Evolutionary conservation across 1,139 yeast genomes (phyloP).

Genomic region (Candida sanyaensis): DNA sequence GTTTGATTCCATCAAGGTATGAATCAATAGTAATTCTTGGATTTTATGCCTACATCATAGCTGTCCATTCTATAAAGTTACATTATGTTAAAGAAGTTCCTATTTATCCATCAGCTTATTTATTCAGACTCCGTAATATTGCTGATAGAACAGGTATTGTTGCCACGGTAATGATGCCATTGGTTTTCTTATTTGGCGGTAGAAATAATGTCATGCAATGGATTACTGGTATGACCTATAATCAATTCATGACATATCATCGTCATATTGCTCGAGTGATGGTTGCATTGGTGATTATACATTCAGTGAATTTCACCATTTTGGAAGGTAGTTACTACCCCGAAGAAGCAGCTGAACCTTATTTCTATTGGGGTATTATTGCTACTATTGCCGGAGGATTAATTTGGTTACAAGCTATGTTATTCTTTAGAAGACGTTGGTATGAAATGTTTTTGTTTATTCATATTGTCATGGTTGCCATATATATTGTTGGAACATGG

Average conservation of each 20-base stretch:
- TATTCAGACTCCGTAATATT: conserved; percentile 25
- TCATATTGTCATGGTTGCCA: conserved; percentile 42
- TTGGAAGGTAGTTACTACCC: conserved; percentile 11
- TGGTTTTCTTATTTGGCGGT: conserved; percentile 42
- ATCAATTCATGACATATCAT: conserved; percentile 38
- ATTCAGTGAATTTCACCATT: conserved; percentile 41
- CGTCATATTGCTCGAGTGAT: conserved; percentile 40
- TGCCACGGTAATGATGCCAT: conserved; percentile 32
- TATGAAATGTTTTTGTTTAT: conserved; percentile 44
- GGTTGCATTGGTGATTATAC: conserved; percentile 29
- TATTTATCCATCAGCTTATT: conserved; percentile 19
- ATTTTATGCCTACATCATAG: conserved; percentile 41
- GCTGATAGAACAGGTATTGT: conserved; percentile 38
- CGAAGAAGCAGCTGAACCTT: conserved; percentile 19
- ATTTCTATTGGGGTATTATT: conserved; percentile 30
- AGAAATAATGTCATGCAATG: conserved; percentile 45
- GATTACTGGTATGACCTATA: conserved; percentile 40
- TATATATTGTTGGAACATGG: conserved; percentile 45
- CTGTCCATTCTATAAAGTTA: conserved; percentile 22
- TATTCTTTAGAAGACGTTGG: conserved; percentile 39
- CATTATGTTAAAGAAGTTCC: conserved; percentile 31
- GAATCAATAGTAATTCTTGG: conserved; percentile 53
- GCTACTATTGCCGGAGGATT: conserved; percentile 36
- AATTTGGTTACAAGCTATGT: conserved; percentile 38
- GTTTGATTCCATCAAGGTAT: conserved; percentile 62